These are phyloP conservation scores for Penstemon davidsonii DNA, from an alignment of 257 asterid species.

Conservation along the genomic window DNA sequence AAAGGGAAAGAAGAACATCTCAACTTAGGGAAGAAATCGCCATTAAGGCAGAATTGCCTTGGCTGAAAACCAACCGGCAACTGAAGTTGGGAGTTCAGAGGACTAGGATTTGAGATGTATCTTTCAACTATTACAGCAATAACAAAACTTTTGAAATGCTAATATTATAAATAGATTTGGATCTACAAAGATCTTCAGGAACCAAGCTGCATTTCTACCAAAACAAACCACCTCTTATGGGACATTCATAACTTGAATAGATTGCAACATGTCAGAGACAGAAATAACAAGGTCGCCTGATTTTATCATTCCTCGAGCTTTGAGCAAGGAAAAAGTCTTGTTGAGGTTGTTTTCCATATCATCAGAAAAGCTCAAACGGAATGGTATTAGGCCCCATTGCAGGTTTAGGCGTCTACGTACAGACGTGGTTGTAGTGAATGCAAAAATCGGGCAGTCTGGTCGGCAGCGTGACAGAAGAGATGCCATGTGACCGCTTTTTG, in stretches of 20 bases:
- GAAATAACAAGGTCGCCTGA: conserved; percentile 92
- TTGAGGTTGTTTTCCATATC: conserved; percentile 95
- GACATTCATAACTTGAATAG: conserved; percentile 97
- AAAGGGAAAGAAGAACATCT: conserved; percentile 26
- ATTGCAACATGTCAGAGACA: conserved; percentile 93
- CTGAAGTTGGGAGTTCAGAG: not conserved
- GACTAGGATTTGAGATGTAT: not conserved
- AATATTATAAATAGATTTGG: conserved; percentile 10
- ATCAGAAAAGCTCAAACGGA: conserved; percentile 88
- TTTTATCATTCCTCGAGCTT: conserved; percentile 93
- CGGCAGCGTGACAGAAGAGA: conserved; percentile 93
- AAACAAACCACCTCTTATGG: conserved; percentile 44
- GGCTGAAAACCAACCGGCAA: conserved; percentile 3
- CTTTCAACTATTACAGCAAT: conserved; percentile 7
- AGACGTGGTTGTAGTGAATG: conserved; percentile 78
- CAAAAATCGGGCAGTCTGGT: conserved; percentile 96
- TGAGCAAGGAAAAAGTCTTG: conserved; percentile 84
- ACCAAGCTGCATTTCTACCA: conserved; percentile 5
- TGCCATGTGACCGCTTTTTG: conserved; percentile 94
- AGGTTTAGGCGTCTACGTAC: conserved; percentile 90
- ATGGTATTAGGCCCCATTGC: conserved; percentile 96
- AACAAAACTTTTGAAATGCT: not conserved
- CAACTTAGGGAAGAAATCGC: conserved; percentile 19
- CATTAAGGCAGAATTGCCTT: conserved; percentile 10
- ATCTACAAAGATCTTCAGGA: conserved; percentile 4